phyloP scores from a whole-genome alignment of 106 monocot species.

The Dendrobium chrysotoxum region DNA sequence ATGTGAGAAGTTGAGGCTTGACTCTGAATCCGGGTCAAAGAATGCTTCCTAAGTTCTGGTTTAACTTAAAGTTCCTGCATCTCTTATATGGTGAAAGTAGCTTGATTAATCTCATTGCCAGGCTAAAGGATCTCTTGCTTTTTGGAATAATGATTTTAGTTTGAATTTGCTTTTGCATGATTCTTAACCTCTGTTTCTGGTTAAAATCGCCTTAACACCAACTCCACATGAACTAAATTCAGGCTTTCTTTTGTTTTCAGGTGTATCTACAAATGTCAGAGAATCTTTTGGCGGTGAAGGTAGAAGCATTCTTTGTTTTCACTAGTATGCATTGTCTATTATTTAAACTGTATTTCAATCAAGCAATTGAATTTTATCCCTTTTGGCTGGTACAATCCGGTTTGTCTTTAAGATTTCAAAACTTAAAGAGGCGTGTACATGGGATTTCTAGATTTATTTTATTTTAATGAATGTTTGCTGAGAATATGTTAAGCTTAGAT shows the following conservation, averaged over 20 bases:
- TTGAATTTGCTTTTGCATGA: no score
- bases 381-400: neutral
- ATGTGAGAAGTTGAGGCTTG: neutral
- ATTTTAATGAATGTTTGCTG: neutral
- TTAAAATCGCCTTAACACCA: no score
- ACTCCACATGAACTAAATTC: neutral
- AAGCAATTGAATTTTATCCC: neutral
- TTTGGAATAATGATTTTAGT: no score
- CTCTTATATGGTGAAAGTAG: neutral
- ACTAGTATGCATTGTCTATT: neutral
- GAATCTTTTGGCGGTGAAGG: conserved; percentile 47
- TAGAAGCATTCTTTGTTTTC: conserved; percentile 11
- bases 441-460: neutral
- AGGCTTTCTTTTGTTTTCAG: conserved; percentile 19
- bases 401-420: neutral
- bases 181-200: no score
- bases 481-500: neutral
- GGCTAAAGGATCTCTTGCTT: no score
- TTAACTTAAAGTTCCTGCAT: neutral
- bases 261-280: conserved; percentile 31
- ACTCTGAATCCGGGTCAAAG: neutral
- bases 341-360: neutral
- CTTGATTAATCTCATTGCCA: neutral
- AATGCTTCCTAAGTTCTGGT: neutral
- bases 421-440: neutral